Evolutionary conservation across 257 asterid genomes (phyloP), one percentile per base, ranked within the genome.

Genomic region (Salvia miltiorrhiza): DNA sequence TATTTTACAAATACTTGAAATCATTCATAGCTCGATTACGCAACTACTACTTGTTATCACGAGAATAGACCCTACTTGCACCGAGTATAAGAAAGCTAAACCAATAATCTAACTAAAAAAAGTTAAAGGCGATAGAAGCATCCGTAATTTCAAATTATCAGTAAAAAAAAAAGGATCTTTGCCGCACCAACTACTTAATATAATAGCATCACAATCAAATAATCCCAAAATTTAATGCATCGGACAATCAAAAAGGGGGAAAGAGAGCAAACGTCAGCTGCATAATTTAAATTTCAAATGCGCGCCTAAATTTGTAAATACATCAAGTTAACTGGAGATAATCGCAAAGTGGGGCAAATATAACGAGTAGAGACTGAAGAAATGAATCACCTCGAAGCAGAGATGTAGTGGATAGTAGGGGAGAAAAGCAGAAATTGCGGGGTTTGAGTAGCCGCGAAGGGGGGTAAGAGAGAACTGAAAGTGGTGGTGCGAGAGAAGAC

Each of bases 311-410:
- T 56, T 23, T 2, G 26, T 24, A 61, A 43, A 65, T 33, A 74
- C 63, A n/a, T 3, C 14, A 24, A 67, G 20, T 55, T 35, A 67
- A 41, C 35, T 9, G 65, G 14, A 75, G 58, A 54, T 0, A 0
- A 30, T 41, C 4, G 30, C 30, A 44, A 44, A 12, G 13, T 26
- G 40, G 26, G 32, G 28, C 2, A 14, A 8, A 19, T 44, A 13
- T 3, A 32, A 44, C 5, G 12, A 20, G 43, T 12, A 61, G 9
- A 67, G 13, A 32, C 10, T 21, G 32, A 44, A 47, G 20, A 23
- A 16, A 14, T 17, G 24, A 37, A 76, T 44, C 80, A 87, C 95
- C 95, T 78, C 16, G 79, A 76, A 52, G 63, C 26, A 50, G 66
- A 7, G 80, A 62, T 30, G 80, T 53, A 57, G 78, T 73, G 55